These are phyloP conservation scores for Mortierella sp. DNA, from an alignment of 371 early-diverging fungal species.

Conservation along the genomic window DNA sequence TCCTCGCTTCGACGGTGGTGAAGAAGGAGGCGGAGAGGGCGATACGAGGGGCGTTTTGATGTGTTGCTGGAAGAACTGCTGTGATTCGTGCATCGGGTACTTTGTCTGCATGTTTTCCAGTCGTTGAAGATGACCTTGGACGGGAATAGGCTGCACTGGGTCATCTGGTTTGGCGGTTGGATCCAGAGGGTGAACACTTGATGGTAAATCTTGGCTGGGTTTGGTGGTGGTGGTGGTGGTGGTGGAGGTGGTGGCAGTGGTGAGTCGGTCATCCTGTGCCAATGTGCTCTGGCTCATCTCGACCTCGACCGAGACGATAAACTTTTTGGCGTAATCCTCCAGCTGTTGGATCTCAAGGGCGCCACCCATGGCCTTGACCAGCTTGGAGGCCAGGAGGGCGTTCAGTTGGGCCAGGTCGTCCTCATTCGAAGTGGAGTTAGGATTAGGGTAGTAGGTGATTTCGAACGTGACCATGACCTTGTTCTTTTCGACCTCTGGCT, in stretches of 20 bases:
- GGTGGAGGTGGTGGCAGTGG: conserved; percentile 9
- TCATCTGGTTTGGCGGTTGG: conserved; percentile 18
- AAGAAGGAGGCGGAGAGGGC: conserved; percentile 32
- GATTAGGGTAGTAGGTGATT: conserved; percentile 64
- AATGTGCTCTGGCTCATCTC: conserved; percentile 17
- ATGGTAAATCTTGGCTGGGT: neutral
- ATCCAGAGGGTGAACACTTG: conserved; percentile 37
- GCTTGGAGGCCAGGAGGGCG: conserved; percentile 65
- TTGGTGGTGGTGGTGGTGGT: conserved; percentile 3
- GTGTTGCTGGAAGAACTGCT: conserved; percentile 33
- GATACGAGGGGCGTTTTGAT: conserved; percentile 39
- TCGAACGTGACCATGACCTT: conserved; percentile 62
- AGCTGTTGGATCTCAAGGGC: conserved; percentile 58
- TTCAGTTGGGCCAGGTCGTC: conserved; percentile 54
- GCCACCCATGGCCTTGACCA: conserved; percentile 65
- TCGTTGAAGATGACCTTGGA: conserved; percentile 22
- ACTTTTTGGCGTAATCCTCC: conserved; percentile 56
- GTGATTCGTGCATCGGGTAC: conserved; percentile 34
- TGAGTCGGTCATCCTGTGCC: conserved; percentile 22
- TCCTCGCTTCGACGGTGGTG: conserved; percentile 38
- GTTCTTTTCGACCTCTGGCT: conserved; percentile 33
- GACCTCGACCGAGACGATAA: conserved; percentile 47
- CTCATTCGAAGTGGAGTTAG: conserved; percentile 46
- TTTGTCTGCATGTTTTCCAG: conserved; percentile 40
- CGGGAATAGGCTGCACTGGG: neutral